Evolutionary conservation across 305 asterid species (phyloP).

Genomic region (Solanum hybrid): DNA sequence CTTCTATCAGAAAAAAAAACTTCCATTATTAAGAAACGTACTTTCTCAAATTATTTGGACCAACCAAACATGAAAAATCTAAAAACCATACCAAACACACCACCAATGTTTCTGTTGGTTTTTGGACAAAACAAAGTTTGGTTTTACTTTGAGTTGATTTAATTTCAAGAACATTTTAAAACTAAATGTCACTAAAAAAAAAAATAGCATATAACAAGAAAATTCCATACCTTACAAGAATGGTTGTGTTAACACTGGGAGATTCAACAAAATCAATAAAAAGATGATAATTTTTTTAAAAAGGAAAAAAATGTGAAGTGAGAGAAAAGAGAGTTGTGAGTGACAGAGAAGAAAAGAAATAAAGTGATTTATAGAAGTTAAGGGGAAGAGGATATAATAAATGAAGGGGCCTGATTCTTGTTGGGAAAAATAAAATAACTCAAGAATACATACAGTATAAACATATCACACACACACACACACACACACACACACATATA

Average conservation of each 20-base stretch:
- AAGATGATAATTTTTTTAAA: neutral
- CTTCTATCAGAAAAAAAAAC: neutral
- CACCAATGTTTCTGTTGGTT: neutral
- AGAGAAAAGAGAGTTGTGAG: constrained; percentile 6
- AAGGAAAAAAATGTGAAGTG: neutral
- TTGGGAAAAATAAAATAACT: constrained; percentile 13
- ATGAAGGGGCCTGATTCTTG: constrained; percentile 35
- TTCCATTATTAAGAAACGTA: neutral
- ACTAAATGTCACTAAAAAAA: neutral
- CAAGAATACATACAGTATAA: neutral
- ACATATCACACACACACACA: neutral
- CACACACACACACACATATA: too few species aligned
- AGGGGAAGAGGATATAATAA: constrained; percentile 37
- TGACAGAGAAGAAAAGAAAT: constrained; percentile 20
- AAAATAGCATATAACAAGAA: neutral
- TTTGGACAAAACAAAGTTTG: neutral
- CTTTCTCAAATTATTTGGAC: neutral
- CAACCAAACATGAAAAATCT: neutral
- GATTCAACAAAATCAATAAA: neutral
- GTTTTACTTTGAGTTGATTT: neutral
- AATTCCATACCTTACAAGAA: neutral
- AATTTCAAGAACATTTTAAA: neutral
- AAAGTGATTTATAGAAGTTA: constrained; percentile 32
- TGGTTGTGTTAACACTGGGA: neutral
- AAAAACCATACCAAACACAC: neutral